Conservation (phyloP, 2,329 filamentous ascomycete species). For the Aureobasidium sp. region DNA sequence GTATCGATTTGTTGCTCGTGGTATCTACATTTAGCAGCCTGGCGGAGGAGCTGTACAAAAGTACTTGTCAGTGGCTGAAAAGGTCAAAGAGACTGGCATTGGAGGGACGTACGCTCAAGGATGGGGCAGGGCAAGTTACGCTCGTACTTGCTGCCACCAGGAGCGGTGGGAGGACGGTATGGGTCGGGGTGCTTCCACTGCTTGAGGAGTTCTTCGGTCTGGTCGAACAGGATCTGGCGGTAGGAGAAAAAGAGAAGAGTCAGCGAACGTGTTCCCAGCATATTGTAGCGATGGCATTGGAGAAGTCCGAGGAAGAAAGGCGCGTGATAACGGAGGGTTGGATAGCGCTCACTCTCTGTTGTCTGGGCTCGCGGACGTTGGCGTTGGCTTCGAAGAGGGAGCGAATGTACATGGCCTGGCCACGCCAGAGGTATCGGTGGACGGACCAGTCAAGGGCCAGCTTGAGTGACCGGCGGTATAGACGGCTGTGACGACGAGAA, state of each 20-base stretch:
- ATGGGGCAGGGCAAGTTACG: slow-evolving; percentile 78
- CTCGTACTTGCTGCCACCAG: slow-evolving; percentile 95
- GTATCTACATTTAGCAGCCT: slow-evolving; percentile 15
- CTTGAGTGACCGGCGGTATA: slow-evolving; percentile 91
- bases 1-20: slow-evolving; percentile 5
- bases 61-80: slow-evolving; percentile 7
- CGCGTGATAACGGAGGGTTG: not conserved
- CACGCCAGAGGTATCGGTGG: slow-evolving; percentile 86
- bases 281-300: slow-evolving; percentile 14
- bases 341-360: slow-evolving; percentile 62
- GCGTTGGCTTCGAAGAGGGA: slow-evolving; percentile 92
- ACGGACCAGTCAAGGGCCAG: slow-evolving; percentile 93
- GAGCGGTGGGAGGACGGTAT: slow-evolving; percentile 80
- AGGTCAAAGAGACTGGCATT: not conserved
- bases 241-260: not conserved
- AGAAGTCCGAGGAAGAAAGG: not conserved
- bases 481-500: slow-evolving; percentile 42
- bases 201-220: slow-evolving; percentile 81
- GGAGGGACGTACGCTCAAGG: slow-evolving; percentile 62
- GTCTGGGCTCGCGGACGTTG: slow-evolving; percentile 72
- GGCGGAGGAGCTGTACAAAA: slow-evolving; percentile 41
- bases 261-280: not conserved
- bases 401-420: slow-evolving; percentile 92
- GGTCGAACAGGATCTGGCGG: slow-evolving; percentile 67
- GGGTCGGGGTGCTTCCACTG: slow-evolving; percentile 98